Percentiles rank a stretch among this genome's conserved stretches.
These are phyloP conservation scores for Populus hybrid DNA, from an alignment of 441 rosid genomes.

Conservation along the genomic window DNA sequence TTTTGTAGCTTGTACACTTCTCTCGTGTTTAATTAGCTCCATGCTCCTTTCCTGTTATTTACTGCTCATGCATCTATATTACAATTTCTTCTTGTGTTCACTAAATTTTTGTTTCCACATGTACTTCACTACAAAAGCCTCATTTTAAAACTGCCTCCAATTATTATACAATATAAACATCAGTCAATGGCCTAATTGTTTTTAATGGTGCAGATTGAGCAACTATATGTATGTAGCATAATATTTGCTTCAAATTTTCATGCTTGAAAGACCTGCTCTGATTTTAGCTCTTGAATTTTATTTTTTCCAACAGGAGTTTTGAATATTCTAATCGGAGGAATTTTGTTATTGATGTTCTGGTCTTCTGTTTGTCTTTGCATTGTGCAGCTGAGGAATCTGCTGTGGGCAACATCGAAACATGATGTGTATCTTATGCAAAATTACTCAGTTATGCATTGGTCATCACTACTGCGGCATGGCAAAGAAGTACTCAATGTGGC, in stretches of 20 bases:
- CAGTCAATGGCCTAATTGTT: too few species aligned
- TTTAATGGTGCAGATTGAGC: background rate
- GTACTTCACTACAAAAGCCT: background rate
- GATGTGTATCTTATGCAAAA: constrained; percentile 83
- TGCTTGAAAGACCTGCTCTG: background rate
- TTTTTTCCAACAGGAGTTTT: background rate
- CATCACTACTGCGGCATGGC: constrained; percentile 56
- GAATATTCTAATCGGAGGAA: background rate
- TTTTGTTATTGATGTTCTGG: constrained; percentile 19
- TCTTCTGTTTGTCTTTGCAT: constrained; percentile 19
- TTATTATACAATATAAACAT: background rate
- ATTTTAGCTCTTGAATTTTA: background rate
- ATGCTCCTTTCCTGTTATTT: background rate
- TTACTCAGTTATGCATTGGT: constrained; percentile 83
- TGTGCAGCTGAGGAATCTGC: constrained; percentile 90
- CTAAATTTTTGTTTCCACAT: background rate
- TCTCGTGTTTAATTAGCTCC: background rate
- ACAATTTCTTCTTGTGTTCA: background rate
- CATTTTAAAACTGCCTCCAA: background rate
- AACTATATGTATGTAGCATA: background rate
- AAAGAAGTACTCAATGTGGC: constrained; percentile 77
- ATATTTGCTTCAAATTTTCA: background rate
- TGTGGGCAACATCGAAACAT: constrained; percentile 89
- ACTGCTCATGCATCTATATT: background rate
- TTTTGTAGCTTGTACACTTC: background rate